Evolutionary conservation across 257 asterid genomes (phyloP).

Genomic region (Verbascum thapsus): DNA sequence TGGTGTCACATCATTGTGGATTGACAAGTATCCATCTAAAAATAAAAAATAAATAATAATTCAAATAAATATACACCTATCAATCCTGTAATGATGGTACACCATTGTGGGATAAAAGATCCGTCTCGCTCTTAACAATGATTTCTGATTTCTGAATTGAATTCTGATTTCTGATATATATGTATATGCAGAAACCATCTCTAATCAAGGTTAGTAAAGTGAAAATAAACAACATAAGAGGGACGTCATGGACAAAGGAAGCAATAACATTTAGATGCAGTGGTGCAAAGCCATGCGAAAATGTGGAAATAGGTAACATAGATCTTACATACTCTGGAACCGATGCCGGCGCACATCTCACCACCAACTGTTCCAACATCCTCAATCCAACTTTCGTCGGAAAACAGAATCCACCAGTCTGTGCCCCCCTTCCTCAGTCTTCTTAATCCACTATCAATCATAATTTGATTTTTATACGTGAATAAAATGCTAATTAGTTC

Average conservation of each 20-base stretch:
- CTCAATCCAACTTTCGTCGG: conserved; percentile 47
- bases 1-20: too few relatives aligned
- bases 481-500: too few relatives aligned
- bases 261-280: conserved; percentile 47
- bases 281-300: conserved; percentile 40
- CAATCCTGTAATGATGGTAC: too few relatives aligned
- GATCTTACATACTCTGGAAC: conserved; percentile 42
- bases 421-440: conserved; percentile 6
- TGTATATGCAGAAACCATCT: conserved; percentile 12
- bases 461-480: too few relatives aligned
- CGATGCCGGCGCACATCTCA: conserved; percentile 28
- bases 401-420: conserved; percentile 39
- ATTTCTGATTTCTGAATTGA: too few relatives aligned
- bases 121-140: too few relatives aligned
- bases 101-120: too few relatives aligned
- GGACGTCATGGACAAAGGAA: conserved; percentile 38
- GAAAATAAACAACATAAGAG: conserved; percentile 27
- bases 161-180: too few relatives aligned
- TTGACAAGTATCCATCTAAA: too few relatives aligned
- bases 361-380: conserved; percentile 43
- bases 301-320: conserved; percentile 45
- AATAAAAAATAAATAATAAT: too few relatives aligned
- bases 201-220: conserved; percentile 26
- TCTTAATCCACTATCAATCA: not conserved
- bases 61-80: too few relatives aligned